Evolutionary conservation across 192 early-diverging fungal species (phyloP).

Genomic region (Geosiphon pyriformis): DNA sequence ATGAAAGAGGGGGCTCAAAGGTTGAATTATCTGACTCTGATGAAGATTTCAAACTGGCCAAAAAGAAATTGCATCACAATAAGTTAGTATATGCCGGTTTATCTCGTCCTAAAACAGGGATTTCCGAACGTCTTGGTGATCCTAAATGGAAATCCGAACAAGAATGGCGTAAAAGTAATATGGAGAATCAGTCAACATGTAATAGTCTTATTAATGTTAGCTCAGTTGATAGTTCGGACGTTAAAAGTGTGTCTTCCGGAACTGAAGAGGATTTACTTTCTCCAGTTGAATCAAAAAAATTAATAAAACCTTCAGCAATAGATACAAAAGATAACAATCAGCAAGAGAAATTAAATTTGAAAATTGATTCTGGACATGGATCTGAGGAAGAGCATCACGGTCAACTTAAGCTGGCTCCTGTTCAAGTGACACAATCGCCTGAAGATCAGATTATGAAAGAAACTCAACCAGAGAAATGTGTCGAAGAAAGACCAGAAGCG

Average conservation of each 20-base stretch:
- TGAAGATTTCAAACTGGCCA: neutral
- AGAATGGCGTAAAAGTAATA: slow-evolving; percentile 2
- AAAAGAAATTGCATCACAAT: neutral
- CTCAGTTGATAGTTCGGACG: neutral
- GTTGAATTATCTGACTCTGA: neutral
- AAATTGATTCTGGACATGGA: neutral
- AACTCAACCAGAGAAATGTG: neutral
- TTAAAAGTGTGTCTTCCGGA: neutral
- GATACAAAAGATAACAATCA: neutral
- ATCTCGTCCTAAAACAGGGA: neutral
- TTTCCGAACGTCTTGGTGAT: slow-evolving; percentile 11
- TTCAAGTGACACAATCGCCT: too few relatives aligned
- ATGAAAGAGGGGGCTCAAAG: neutral
- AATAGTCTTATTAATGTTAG: slow-evolving; percentile 5
- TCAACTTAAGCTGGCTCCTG: neutral
- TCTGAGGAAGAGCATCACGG: neutral
- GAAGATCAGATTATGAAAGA: too few relatives aligned
- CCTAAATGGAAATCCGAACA: slow-evolving; percentile 10
- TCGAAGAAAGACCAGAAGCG: neutral
- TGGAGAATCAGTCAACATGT: neutral
- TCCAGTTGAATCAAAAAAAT: neutral
- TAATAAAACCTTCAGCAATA: neutral
- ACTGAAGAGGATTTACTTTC: neutral
- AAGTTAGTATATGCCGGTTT: neutral
- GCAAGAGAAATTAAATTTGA: neutral